Conservation (phyloP, 2,329 filamentous ascomycete genomes). For the Paraphoma chrysanthemicola region DNA sequence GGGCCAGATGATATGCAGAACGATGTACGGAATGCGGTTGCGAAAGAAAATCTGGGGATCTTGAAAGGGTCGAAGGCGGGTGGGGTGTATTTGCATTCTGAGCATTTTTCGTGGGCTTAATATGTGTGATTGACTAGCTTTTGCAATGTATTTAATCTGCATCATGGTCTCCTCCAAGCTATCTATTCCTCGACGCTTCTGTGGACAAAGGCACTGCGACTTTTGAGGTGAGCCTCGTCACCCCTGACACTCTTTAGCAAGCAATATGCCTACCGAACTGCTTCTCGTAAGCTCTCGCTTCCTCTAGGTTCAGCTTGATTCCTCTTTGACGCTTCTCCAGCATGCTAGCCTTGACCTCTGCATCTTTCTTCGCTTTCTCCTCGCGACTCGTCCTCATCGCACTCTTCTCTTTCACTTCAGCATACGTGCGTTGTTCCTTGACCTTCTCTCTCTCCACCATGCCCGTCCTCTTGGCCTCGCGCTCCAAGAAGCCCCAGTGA, state of each 20-base stretch:
- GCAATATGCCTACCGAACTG: not conserved
- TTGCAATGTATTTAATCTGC: too few species aligned
- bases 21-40: conserved; percentile 57
- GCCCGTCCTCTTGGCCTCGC: not conserved
- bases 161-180: too few species aligned
- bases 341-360: not conserved
- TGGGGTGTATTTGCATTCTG: conserved; percentile 56
- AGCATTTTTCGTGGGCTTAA: conserved; percentile 49
- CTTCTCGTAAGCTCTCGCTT: not conserved
- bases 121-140: not conserved
- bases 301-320: not conserved
- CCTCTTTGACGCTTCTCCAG: not conserved
- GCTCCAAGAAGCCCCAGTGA: not conserved
- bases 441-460: not conserved
- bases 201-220: too few species aligned
- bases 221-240: too few species aligned
- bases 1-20: conserved; percentile 56
- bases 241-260: too few species aligned
- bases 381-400: not conserved
- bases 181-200: too few species aligned
- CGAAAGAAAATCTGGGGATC: conserved; percentile 49
- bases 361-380: not conserved
- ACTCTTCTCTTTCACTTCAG: not conserved
- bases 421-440: not conserved
- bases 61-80: conserved; percentile 36